Base-by-base conservation (phyloP, 202 grass and related monocot genomes). In the Schoenoplectus triqueter region DNA sequence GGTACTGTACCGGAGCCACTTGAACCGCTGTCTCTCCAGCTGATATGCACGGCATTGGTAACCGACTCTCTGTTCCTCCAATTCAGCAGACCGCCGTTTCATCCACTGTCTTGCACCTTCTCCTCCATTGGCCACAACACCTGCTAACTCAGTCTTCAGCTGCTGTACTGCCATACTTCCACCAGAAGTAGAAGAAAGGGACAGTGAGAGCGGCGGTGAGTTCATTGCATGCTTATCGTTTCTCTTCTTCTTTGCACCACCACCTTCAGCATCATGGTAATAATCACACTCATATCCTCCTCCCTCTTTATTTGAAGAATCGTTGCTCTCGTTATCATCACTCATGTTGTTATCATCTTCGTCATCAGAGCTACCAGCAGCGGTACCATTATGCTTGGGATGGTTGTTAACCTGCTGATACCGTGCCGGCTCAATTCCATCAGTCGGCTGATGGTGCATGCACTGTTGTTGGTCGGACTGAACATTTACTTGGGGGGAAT, bases 1-100 rank as follows among this genome's bases (percentile, higher is more conserved):
- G 22, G 31, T 86, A 68, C 85, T 86, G 89, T 90, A 97, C 31
- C 83, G 61, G 55, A 92, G 89, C 94, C 94, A 94, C 49, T 89
- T 92, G 84, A 93, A 86, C 1, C 91, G 86, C 86, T 86, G 89
- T 48, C 59, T 10, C 64, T 94, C 80, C 81, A 90, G 86, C 69
- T 90, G 57, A 64, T 84, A 71, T 3, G 87, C 88, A 19, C 80
- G 73, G 50, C 64, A 80, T 2, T 94, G 89, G n/a, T 89, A 81
- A 5, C 68, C 50, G 59, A 94, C 59, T 79, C 88, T 54, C 86
- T 92, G 85, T 81, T 90, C 83, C 46, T 94, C 91, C 85, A 97
- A 44, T 86, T 90, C 94, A 85, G 82, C 69, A 57, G 66, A 54
- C 11, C 88, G 87, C 69, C 84, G 82, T 15, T 80, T 87, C 69